Percentiles rank a stretch among this genome's conserved stretches.
Evolutionary conservation across 805 yeast species (phyloP).

Genomic region (Candida silvatica): DNA sequence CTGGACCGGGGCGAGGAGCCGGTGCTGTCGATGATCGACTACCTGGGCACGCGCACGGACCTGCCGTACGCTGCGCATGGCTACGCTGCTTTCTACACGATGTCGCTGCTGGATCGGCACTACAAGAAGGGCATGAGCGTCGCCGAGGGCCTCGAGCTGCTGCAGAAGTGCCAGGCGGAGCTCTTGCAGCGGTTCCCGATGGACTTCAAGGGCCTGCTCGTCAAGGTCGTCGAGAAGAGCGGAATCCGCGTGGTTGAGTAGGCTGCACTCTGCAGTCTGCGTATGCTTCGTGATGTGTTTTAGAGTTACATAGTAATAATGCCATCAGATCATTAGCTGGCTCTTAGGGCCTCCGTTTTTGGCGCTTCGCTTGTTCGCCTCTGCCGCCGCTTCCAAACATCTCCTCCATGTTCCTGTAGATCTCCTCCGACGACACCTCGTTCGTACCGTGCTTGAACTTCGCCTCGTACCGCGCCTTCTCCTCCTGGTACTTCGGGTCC

Average conservation of each 20-base stretch:
- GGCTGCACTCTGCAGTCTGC: no score
- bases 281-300: no score
- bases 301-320: no score
- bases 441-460: conserved; percentile 35
- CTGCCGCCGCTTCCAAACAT: conserved; percentile 6
- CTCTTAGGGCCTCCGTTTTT: no score
- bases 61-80: conserved; percentile 98
- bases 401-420: conserved; percentile 38
- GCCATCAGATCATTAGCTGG: no score
- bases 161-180: conserved; percentile 69
- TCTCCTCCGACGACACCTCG: conserved; percentile 33
- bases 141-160: conserved; percentile 71
- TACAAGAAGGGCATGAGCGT: conserved; percentile 67
- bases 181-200: conserved; percentile 80
- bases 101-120: conserved; percentile 85
- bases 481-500: conserved; percentile 72
- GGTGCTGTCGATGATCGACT: conserved; percentile 81
- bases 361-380: conserved; percentile 5
- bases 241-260: conserved; percentile 24
- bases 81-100: conserved; percentile 92
- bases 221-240: conserved; percentile 26
- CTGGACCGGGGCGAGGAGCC: conserved; percentile 48
- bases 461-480: conserved; percentile 50
- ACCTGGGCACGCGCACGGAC: conserved; percentile 83
- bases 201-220: conserved; percentile 74